Evolutionary conservation across 257 asterid species (phyloP), one percentile per base, ranked within the genome.

Genomic region (Solanum neorickii): DNA sequence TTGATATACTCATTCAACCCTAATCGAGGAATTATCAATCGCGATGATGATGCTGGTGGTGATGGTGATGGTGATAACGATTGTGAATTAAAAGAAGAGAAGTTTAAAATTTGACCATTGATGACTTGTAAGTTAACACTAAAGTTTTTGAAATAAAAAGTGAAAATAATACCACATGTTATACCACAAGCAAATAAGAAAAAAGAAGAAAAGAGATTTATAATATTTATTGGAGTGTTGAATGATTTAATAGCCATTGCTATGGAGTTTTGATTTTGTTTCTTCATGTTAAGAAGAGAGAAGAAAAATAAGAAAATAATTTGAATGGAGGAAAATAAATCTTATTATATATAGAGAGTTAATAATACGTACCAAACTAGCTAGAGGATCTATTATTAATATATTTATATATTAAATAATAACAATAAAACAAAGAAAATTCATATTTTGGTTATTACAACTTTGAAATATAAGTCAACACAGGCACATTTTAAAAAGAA

Each of bases 81-180:
- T 33, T 89, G 56, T 44, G 87, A 82, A 5, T 93, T 29, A 20
- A 93, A 82, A 89, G 91, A 89, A 23, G 92, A 68, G 7, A 92
- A 91, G 86, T 52, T 46, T 29, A 49, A 49, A 47, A 93, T 82
- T 12, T 89, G 92, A 46, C 94, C 91, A 65, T 91, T 89, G 12
- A 93, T 92, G 86, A 94, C 88, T 31, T 89, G 94, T 27, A 95
- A 91, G 23, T 93, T 92, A 88, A 95, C 89, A 0, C 95, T 91
- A 83, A 93, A 87, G 85, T 87, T 90, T 39, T 84, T 93, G 90
- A 88, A 92, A 56, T 93, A 94, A 90, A 91, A 91, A 85, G 95
- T 93, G 41, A 93, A 74, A 75, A 93, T 76, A 37, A 92, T 62
- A 6, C 96, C 98, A 69, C 91, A 70, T 1, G 98, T 88, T 70